A percentile compares a stretch with the other conserved stretches of the same genome.
Evolutionary conservation across 2,329 filamentous ascomycete genomes (phyloP).

Genomic region (Aphanocladium album): DNA sequence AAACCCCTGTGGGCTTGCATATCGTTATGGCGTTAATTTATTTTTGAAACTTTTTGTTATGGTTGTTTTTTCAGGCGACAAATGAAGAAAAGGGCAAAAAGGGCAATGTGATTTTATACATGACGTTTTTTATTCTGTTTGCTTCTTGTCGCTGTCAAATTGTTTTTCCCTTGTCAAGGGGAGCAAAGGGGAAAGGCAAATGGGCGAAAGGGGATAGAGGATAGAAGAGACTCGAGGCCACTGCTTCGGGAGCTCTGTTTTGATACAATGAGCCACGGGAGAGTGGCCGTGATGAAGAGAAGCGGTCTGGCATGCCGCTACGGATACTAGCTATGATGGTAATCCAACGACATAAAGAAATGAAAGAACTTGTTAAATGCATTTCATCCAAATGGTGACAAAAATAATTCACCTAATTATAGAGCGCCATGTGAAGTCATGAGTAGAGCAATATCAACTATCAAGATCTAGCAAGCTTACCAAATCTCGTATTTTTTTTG

Average conservation of each 20-base stretch:
- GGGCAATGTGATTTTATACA: conserved; percentile 7
- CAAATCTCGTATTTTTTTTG: no score
- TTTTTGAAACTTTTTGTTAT: neutral
- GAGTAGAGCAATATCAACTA: neutral
- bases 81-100: conserved; percentile 3
- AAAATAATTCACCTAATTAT: no score
- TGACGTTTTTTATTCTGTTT: conserved; percentile 9
- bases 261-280: neutral
- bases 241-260: no score
- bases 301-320: neutral
- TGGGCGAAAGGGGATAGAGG: neutral
- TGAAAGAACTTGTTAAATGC: neutral
- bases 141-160: neutral
- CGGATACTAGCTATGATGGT: neutral
- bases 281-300: neutral
- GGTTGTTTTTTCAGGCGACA: conserved; percentile 10
- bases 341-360: conserved; percentile 7
- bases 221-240: neutral
- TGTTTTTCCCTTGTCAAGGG: neutral
- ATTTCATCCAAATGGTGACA: no score
- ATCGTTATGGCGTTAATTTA: conserved; percentile 12
- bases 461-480: no score
- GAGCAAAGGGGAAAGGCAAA: neutral
- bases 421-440: no score
- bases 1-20: conserved; percentile 10